phyloP scores from a whole-genome alignment of 2,329 filamentous ascomycete species.

The Xylariales sp. region DNA sequence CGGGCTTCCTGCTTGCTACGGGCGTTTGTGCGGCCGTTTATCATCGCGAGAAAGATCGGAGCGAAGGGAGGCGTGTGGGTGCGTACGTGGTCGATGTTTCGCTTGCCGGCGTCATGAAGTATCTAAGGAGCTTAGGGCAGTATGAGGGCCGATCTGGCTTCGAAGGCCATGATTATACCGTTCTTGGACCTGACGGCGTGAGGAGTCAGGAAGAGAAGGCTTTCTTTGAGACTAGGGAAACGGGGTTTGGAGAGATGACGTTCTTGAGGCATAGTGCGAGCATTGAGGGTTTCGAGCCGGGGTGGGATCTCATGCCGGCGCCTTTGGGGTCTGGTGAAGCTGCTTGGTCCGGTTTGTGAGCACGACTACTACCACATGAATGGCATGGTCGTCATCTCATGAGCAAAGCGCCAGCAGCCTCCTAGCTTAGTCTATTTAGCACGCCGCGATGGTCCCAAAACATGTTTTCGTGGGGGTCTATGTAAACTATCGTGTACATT shows the following conservation, averaged over 20 bases:
- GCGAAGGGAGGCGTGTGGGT: conserved; percentile 42
- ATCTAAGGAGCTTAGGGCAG: conserved; percentile 65
- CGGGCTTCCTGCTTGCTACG: conserved; percentile 65
- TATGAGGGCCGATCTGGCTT: conserved; percentile 59
- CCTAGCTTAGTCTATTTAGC: too few relatives aligned
- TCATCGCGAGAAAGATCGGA: conserved; percentile 55
- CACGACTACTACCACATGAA: too few relatives aligned
- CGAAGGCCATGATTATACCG: conserved; percentile 45
- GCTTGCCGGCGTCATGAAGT: conserved; percentile 66
- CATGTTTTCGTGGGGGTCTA: too few relatives aligned
- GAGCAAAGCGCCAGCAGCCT: background rate
- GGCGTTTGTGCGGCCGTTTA: conserved; percentile 65
- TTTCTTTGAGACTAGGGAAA: conserved; percentile 58
- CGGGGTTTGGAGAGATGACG: conserved; percentile 59
- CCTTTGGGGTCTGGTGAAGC: conserved; percentile 60
- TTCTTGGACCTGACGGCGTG: conserved; percentile 16
- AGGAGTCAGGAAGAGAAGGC: conserved; percentile 42
- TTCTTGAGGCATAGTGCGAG: conserved; percentile 61
- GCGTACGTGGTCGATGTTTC: conserved; percentile 66
- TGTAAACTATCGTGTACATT: too few relatives aligned
- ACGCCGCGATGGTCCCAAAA: background rate
- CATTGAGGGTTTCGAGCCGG: conserved; percentile 58
- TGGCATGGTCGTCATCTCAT: background rate
- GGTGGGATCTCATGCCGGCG: conserved; percentile 65
- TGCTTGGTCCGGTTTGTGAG: conserved; percentile 49